Percentiles rank a stretch among this genome's conserved stretches.
phyloP scores from a whole-genome alignment of 345 rosid genomes.

The Limnanthes douglasii region DNA sequence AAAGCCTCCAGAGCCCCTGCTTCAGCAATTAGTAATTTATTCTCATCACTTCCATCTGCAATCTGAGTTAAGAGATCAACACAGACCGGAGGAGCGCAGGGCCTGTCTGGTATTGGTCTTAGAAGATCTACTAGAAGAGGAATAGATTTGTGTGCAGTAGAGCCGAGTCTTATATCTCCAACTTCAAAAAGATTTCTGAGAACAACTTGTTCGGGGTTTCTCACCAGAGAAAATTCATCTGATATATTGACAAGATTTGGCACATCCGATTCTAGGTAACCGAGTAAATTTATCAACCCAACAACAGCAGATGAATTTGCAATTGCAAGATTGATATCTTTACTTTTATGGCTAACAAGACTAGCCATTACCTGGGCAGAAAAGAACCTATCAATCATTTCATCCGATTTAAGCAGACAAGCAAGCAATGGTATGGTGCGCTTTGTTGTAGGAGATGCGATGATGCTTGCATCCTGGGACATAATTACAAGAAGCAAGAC shows the following conservation, averaged over 20 bases:
- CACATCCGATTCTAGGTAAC: slow-evolving; percentile 41
- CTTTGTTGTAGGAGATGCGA: slow-evolving; percentile 37
- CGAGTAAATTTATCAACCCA: slow-evolving; percentile 41
- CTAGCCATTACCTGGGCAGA: slow-evolving; percentile 77
- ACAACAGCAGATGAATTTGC: slow-evolving; percentile 59
- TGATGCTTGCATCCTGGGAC: slow-evolving; percentile 49
- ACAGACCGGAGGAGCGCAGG: slow-evolving; percentile 44
- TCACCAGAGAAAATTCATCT: slow-evolving; percentile 39
- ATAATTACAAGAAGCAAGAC: slow-evolving; percentile 55
- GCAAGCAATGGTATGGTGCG: slow-evolving; percentile 52
- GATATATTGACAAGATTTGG: slow-evolving; percentile 37
- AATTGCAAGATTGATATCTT: slow-evolving; percentile 38
- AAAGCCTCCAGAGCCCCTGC: slow-evolving; percentile 80
- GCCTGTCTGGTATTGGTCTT: slow-evolving; percentile 68
- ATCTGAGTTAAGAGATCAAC: slow-evolving; percentile 45
- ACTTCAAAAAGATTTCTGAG: slow-evolving; percentile 49
- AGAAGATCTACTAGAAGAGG: slow-evolving; percentile 64
- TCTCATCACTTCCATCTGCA: slow-evolving; percentile 50
- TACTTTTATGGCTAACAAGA: slow-evolving; percentile 39
- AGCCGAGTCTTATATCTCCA: slow-evolving; percentile 43
- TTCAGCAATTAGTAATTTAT: slow-evolving; percentile 63
- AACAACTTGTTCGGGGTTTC: slow-evolving; percentile 42
- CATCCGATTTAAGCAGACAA: slow-evolving; percentile 57
- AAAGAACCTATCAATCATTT: slow-evolving; percentile 53
- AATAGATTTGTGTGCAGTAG: slow-evolving; percentile 43